A percentile compares a stretch with the other conserved stretches of the same genome.
phyloP scores from a whole-genome alignment of 768 basidiomycete species.

The Tubosaeta sp. region DNA sequence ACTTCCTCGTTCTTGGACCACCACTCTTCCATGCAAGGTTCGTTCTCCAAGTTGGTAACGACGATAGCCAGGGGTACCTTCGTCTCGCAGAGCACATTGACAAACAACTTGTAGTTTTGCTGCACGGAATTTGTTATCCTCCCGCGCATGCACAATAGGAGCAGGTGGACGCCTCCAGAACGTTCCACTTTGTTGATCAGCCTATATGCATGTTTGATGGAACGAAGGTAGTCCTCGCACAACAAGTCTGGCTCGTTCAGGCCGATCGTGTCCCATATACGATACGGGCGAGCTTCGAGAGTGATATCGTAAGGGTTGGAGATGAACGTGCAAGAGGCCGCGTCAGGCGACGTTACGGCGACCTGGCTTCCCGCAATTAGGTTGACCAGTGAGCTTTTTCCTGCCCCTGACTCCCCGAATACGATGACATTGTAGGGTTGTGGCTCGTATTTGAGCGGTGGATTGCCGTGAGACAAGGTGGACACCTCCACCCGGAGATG shows the following conservation, averaged over 20 bases:
- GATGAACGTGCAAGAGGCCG: conserved; percentile 34
- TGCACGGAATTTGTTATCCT: conserved; percentile 34
- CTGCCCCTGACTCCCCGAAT: conserved; percentile 27
- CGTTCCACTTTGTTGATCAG: conserved; percentile 31
- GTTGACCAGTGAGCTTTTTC: conserved; percentile 42
- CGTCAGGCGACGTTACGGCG: conserved; percentile 30
- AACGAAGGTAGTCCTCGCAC: conserved; percentile 15
- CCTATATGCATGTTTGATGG: conserved; percentile 28
- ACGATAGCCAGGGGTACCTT: conserved; percentile 37
- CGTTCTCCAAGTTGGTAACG: conserved; percentile 37
- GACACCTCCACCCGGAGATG: conserved; percentile 3
- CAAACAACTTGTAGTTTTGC: conserved; percentile 38
- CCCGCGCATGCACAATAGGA: conserved; percentile 37
- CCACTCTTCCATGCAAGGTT: conserved; percentile 35
- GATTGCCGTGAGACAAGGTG: neutral
- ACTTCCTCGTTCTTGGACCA: conserved; percentile 32
- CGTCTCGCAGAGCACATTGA: conserved; percentile 35
- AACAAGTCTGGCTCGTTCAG: conserved; percentile 26
- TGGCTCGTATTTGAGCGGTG: conserved; percentile 16
- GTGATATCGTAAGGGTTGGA: conserved; percentile 21
- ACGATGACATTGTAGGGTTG: conserved; percentile 21
- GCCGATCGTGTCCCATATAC: conserved; percentile 32
- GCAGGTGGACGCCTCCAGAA: conserved; percentile 35
- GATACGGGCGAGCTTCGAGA: conserved; percentile 14
- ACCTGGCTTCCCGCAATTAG: conserved; percentile 28